These are phyloP conservation scores for Didymella pomorum DNA, from an alignment of 2,329 filamentous ascomycete species.

Conservation along the genomic window DNA sequence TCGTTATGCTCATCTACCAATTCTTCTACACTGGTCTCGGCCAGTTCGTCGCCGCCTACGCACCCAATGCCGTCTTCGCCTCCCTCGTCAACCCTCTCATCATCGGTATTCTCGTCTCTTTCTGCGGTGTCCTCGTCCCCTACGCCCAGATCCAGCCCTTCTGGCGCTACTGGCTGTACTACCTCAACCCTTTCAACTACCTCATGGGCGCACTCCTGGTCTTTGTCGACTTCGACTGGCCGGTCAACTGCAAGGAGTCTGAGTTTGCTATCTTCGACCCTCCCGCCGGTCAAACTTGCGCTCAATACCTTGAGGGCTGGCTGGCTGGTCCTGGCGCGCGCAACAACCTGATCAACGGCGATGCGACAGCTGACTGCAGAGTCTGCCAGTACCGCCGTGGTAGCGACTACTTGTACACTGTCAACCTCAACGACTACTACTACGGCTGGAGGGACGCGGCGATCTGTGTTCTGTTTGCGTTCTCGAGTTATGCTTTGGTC, in stretches of 20 bases:
- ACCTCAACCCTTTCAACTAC: conserved; percentile 55
- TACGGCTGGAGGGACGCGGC: conserved; percentile 73
- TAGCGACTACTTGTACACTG: conserved; percentile 65
- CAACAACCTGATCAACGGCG: conserved; percentile 58
- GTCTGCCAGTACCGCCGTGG: conserved; percentile 69
- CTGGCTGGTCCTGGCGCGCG: conserved; percentile 55
- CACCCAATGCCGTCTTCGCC: conserved; percentile 56
- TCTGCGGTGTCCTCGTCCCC: conserved; percentile 66
- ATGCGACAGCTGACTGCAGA: conserved; percentile 62
- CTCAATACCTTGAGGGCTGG: conserved; percentile 64
- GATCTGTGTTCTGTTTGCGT: conserved; percentile 64
- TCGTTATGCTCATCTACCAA: conserved; percentile 67
- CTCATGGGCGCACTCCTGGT: conserved; percentile 52
- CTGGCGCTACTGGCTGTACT: conserved; percentile 64
- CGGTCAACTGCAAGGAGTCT: conserved; percentile 47
- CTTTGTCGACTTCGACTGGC: conserved; percentile 53
- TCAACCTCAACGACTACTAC: conserved; percentile 68
- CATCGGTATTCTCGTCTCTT: conserved; percentile 32
- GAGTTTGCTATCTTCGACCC: conserved; percentile 58
- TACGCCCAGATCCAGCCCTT: conserved; percentile 71
- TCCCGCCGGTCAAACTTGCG: conserved; percentile 63
- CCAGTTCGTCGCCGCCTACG: conserved; percentile 62
- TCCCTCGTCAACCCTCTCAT: conserved; percentile 60
- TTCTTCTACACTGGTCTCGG: conserved; percentile 57
- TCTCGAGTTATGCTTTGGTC: conserved; percentile 63